A percentile compares a stretch with the other conserved stretches of the same genome.
Evolutionary conservation across 2,329 filamentous ascomycete genomes (phyloP).

Genomic region (Curvularia sp.): DNA sequence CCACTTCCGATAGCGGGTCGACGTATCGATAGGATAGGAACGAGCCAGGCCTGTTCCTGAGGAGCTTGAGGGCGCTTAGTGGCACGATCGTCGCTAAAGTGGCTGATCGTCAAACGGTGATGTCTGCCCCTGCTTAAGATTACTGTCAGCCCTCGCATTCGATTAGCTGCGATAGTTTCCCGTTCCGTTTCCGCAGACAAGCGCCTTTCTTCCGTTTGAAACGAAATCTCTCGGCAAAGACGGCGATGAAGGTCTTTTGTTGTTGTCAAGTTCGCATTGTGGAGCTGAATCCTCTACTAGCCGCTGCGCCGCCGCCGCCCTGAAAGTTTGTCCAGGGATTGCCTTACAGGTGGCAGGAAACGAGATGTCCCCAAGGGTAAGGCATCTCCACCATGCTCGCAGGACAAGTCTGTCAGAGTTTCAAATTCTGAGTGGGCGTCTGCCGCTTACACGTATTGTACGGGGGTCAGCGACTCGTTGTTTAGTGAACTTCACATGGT

Average conservation of each 20-base stretch:
- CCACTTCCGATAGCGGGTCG: slow-evolving; percentile 2
- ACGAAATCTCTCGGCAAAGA: not conserved
- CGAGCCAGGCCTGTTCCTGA: slow-evolving; percentile 23
- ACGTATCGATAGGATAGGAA: slow-evolving; percentile 29
- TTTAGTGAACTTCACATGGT: not conserved
- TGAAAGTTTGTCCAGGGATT: not conserved
- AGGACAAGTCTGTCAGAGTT: not conserved
- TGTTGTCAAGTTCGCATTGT: slow-evolving; percentile 1
- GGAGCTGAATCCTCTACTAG: slow-evolving; percentile 1
- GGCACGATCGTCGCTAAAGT: slow-evolving; percentile 28
- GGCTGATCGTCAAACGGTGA: slow-evolving; percentile 46
- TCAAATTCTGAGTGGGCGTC: not conserved
- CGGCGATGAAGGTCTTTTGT: slow-evolving; percentile 1
- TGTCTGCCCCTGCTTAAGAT: slow-evolving; percentile 39
- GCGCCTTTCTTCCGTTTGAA: slow-evolving; percentile 3
- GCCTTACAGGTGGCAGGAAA: not conserved
- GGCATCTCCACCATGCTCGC: not conserved
- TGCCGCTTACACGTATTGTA: not conserved
- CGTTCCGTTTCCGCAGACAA: slow-evolving; percentile 2
- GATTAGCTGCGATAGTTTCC: slow-evolving; percentile 12
- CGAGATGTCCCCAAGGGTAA: not conserved
- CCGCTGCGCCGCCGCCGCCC: slow-evolving; percentile 5
- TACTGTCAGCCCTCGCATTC: slow-evolving; percentile 15
- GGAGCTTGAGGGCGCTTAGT: slow-evolving; percentile 29
- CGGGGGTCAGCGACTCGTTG: not conserved